These are phyloP conservation scores for Oryza brachyantha DNA, from an alignment of 176 grass and related monocot genomes.

Conservation along the genomic window DNA sequence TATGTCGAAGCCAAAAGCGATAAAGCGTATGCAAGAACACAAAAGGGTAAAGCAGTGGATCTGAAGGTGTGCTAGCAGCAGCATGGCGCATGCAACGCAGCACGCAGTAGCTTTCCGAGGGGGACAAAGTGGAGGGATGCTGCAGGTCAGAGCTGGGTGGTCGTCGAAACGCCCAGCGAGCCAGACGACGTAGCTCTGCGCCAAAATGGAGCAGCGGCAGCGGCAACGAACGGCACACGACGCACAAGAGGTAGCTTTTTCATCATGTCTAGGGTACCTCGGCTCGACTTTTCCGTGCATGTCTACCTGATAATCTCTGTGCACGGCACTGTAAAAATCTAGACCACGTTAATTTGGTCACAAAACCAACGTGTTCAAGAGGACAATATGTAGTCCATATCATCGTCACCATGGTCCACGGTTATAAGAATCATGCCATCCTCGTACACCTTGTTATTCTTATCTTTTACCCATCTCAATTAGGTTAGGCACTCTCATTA, in stretches of 20 bases:
- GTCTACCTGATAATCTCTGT: too few relatives aligned
- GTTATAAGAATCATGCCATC: too few relatives aligned
- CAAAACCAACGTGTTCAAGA: too few relatives aligned
- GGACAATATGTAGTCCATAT: too few relatives aligned
- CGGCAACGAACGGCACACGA: not conserved
- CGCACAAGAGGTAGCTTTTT: not conserved
- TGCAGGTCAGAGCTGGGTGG: not conserved
- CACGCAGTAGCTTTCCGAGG: not conserved
- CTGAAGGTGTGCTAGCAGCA: not conserved
- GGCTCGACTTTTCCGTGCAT: not conserved
- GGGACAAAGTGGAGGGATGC: constrained; percentile 6
- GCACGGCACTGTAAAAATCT: not conserved
- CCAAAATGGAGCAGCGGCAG: too few relatives aligned
- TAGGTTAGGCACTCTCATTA: too few relatives aligned
- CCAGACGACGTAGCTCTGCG: not conserved
- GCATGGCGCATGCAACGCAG: too few relatives aligned
- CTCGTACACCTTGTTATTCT: too few relatives aligned
- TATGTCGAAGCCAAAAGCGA: not conserved
- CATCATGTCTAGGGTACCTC: not conserved
- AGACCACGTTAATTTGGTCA: not conserved
- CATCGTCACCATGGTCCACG: too few relatives aligned
- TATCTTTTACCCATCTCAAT: too few relatives aligned
- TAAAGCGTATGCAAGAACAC: not conserved
- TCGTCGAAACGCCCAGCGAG: not conserved
- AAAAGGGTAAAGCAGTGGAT: not conserved